Evolutionary conservation across 1,284 basidiomycete species (phyloP).

Genomic region (Puccinia brachypodii): DNA sequence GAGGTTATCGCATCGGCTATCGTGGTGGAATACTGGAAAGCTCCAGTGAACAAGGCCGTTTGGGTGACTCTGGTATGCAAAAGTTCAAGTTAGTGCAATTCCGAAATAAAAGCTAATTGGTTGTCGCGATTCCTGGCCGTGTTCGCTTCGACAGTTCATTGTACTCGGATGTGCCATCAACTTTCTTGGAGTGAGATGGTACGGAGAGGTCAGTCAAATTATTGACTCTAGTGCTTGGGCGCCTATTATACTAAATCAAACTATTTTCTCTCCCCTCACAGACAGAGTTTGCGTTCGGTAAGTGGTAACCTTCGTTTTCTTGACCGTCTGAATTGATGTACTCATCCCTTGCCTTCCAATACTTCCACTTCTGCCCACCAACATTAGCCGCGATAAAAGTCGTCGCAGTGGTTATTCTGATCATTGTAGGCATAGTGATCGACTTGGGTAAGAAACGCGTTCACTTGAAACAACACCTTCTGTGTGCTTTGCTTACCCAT

Average conservation of each 20-base stretch:
- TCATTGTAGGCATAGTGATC: constrained; percentile 68
- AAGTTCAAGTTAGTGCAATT: constrained; percentile 47
- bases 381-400: constrained; percentile 42
- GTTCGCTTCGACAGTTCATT: constrained; percentile 45
- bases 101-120: neutral
- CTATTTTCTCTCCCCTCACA: constrained; percentile 26
- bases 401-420: constrained; percentile 60
- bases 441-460: constrained; percentile 68
- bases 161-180: constrained; percentile 50
- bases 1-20: constrained; percentile 49
- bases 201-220: constrained; percentile 62
- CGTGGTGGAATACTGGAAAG: constrained; percentile 49
- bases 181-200: constrained; percentile 64
- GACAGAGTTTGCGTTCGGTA: constrained; percentile 49
- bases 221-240: neutral
- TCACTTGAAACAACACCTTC: constrained; percentile 58
- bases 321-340: neutral
- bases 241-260: neutral
- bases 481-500: constrained; percentile 54
- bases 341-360: neutral
- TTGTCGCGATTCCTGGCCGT: too few species aligned
- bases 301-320: neutral
- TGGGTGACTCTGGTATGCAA: constrained; percentile 7
- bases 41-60: constrained; percentile 49
- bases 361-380: neutral